phyloP scores from a whole-genome alignment of 176 grass and related monocot species.

The Carex kokanica region DNA sequence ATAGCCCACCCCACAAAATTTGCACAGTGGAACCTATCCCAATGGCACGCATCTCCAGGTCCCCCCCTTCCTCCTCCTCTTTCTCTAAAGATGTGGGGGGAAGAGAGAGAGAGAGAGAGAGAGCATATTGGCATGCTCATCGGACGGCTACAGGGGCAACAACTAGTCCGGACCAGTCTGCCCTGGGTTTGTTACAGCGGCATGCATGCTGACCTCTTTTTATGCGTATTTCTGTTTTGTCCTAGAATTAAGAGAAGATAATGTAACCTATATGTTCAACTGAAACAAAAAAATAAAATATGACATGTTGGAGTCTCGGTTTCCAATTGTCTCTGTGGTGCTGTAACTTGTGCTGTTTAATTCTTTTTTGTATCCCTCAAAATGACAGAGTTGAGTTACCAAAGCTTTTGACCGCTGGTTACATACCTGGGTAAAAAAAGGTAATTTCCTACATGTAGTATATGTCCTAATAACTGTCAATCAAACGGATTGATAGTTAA shows the following conservation, averaged over 20 bases:
- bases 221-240: slow-evolving; percentile 10
- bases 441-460: background rate
- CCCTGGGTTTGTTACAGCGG: background rate
- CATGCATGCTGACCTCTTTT: slow-evolving; percentile 26
- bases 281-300: background rate
- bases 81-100: slow-evolving; percentile 16
- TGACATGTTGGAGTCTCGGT: background rate
- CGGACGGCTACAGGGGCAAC: slow-evolving; percentile 27
- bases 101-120: background rate
- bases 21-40: slow-evolving; percentile 18
- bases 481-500: background rate
- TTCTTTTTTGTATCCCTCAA: background rate
- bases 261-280: background rate
- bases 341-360: background rate
- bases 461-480: background rate
- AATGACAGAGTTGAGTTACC: background rate
- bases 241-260: slow-evolving; percentile 12
- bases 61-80: background rate
- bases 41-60: slow-evolving; percentile 30
- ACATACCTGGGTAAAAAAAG: background rate
- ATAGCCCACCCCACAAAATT: slow-evolving; percentile 24
- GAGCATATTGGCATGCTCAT: background rate
- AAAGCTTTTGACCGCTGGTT: background rate
- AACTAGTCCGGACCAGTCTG: background rate
- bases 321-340: background rate